Conservation (phyloP, 495 filamentous ascomycete genomes). For the Penicillium bialowiezense region DNA sequence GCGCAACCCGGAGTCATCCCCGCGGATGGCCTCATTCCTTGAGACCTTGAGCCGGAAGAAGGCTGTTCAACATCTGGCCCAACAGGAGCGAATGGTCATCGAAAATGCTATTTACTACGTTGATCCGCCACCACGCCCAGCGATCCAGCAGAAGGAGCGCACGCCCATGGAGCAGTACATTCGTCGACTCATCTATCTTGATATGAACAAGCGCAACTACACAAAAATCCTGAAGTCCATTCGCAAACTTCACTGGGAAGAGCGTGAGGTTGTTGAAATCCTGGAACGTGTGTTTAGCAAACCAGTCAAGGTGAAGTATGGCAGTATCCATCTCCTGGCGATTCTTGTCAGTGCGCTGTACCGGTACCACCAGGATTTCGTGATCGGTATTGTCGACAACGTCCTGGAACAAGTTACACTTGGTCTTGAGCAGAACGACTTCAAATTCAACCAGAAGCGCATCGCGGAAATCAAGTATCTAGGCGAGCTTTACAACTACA, state of each 20-base stretch:
- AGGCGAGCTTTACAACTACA: slow-evolving; percentile 96
- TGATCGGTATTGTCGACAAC: slow-evolving; percentile 83
- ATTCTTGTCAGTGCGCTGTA: slow-evolving; percentile 87
- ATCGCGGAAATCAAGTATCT: slow-evolving; percentile 96
- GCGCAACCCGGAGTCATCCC: slow-evolving; percentile 89
- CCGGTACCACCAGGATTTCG: slow-evolving; percentile 88
- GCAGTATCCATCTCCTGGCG: slow-evolving; percentile 92
- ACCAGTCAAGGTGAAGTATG: slow-evolving; percentile 95
- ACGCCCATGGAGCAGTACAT: slow-evolving; percentile 91
- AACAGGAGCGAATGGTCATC: slow-evolving; percentile 96
- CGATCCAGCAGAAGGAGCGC: slow-evolving; percentile 93
- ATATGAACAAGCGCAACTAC: slow-evolving; percentile 92
- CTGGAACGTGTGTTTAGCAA: slow-evolving; percentile 92
- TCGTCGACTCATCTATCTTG: slow-evolving; percentile 83
- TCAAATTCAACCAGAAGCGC: slow-evolving; percentile 95
- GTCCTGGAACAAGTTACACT: slow-evolving; percentile 83
- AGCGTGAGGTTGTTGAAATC: slow-evolving; percentile 78
- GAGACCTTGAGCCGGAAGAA: slow-evolving; percentile 97
- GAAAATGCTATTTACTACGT: slow-evolving; percentile 99
- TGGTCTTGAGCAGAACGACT: slow-evolving; percentile 93
- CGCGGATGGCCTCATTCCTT: slow-evolving; percentile 87
- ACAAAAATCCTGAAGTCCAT: slow-evolving; percentile 90
- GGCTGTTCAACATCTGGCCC: slow-evolving; percentile 86
- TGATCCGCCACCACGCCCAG: slow-evolving; percentile 87
- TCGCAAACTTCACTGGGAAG: slow-evolving; percentile 96